These are phyloP conservation scores for Psidium friedrichsthalianum DNA, from an alignment of 345 rosid genomes.

Conservation along the genomic window DNA sequence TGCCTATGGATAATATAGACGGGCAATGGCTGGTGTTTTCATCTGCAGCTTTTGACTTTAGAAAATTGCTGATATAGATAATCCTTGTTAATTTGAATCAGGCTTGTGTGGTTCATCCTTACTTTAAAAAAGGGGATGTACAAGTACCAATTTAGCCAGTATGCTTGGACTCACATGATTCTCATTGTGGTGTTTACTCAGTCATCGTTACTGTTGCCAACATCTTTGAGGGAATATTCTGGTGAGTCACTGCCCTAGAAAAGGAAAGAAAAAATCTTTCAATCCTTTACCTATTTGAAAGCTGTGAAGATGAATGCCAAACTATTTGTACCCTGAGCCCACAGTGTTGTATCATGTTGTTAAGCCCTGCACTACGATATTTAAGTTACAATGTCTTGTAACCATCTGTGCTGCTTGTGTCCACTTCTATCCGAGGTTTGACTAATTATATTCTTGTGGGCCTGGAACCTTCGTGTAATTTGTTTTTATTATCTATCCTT, in stretches of 20 bases:
- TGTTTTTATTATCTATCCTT: background rate
- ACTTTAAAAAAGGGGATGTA: slow-evolving; percentile 94
- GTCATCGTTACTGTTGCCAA: slow-evolving; percentile 92
- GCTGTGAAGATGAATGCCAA: background rate
- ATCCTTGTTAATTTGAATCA: slow-evolving; percentile 11
- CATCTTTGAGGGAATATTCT: slow-evolving; percentile 97
- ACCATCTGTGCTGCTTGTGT: background rate
- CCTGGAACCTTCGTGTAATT: background rate
- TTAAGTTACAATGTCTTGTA: background rate
- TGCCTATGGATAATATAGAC: background rate
- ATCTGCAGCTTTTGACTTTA: background rate
- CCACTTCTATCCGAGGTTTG: background rate
- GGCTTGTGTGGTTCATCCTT: slow-evolving; percentile 99
- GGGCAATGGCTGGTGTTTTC: background rate
- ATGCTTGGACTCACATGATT: slow-evolving; percentile 99
- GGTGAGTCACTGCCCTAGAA: slow-evolving; percentile 23
- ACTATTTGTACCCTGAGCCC: background rate
- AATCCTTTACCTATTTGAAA: background rate
- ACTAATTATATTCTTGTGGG: background rate
- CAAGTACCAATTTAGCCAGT: slow-evolving; percentile 99
- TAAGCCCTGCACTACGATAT: background rate
- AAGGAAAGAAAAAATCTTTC: background rate
- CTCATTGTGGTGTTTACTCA: slow-evolving; percentile 90
- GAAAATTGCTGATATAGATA: background rate
- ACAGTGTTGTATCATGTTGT: background rate